Evolutionary conservation across 1,139 yeast species (phyloP).

Genomic region (Geotrichum aggregatum): DNA sequence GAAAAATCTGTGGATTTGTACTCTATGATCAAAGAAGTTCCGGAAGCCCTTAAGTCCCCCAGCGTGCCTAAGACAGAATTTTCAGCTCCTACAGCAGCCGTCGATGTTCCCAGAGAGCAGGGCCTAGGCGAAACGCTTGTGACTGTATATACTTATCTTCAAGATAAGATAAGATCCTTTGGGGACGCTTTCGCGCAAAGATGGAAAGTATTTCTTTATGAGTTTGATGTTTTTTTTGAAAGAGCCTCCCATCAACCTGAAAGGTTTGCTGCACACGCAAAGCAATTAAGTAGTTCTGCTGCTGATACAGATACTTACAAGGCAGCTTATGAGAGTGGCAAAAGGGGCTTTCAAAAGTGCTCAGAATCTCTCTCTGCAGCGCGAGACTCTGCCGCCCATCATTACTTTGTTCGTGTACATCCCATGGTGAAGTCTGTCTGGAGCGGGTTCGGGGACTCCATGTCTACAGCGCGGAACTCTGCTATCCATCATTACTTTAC

Average conservation of each 20-base stretch:
- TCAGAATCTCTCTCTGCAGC: background rate
- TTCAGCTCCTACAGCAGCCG: background rate
- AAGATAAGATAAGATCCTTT: background rate
- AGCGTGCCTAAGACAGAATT: too few relatives aligned
- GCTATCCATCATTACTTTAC: background rate
- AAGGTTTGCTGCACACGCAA: too few relatives aligned
- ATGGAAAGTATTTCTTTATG: too few relatives aligned
- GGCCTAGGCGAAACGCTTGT: background rate
- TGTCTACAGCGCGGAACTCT: background rate
- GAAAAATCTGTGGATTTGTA: background rate
- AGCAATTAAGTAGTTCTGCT: background rate
- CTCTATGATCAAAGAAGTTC: background rate
- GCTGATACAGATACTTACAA: background rate
- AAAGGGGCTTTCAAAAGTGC: background rate
- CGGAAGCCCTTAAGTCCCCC: too few relatives aligned
- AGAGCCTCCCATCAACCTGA: too few relatives aligned
- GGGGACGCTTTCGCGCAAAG: too few relatives aligned
- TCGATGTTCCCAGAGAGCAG: background rate
- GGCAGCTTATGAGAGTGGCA: background rate
- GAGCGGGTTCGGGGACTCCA: too few relatives aligned
- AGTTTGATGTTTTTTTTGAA: too few relatives aligned
- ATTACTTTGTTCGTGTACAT: background rate
- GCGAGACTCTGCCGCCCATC: background rate
- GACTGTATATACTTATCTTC: background rate
- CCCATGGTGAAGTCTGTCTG: background rate